A percentile compares a stretch with the other conserved stretches of the same genome.
Evolutionary conservation across 768 basidiomycete genomes (phyloP).

Genomic region (Amyloporia xantha): DNA sequence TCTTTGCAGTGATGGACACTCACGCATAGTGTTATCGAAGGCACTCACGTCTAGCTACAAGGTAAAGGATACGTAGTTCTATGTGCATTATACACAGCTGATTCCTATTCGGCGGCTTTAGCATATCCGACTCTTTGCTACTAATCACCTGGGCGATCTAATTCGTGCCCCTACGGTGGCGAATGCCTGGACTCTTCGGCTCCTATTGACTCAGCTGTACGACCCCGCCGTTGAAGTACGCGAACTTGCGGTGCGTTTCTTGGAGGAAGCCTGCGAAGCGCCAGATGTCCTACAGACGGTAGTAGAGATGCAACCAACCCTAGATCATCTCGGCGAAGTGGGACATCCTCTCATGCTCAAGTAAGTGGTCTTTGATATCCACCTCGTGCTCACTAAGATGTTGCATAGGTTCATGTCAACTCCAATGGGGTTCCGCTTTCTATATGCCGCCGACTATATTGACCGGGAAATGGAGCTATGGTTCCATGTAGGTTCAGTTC

Average conservation of each 20-base stretch:
- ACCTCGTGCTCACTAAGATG: not conserved
- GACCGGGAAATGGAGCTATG: slow-evolving; percentile 93
- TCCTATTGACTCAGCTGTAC: slow-evolving; percentile 93
- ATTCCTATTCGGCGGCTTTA: slow-evolving; percentile 23
- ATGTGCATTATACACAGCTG: not conserved
- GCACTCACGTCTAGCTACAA: slow-evolving; percentile 91
- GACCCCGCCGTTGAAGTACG: slow-evolving; percentile 89
- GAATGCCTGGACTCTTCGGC: slow-evolving; percentile 82
- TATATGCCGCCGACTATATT: slow-evolving; percentile 89
- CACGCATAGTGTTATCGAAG: slow-evolving; percentile 89
- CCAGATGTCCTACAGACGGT: slow-evolving; percentile 81
- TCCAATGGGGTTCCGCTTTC: slow-evolving; percentile 84
- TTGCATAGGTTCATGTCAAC: slow-evolving; percentile 89
- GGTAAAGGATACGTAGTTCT: slow-evolving; percentile 37
- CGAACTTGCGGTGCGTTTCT: slow-evolving; percentile 80
- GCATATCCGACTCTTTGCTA: slow-evolving; percentile 87
- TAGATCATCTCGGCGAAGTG: slow-evolving; percentile 92
- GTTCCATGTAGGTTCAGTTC: slow-evolving; percentile 66
- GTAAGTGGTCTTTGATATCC: slow-evolving; percentile 37
- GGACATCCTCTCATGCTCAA: slow-evolving; percentile 84
- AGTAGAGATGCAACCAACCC: slow-evolving; percentile 89
- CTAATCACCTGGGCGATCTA: slow-evolving; percentile 76
- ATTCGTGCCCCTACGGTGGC: slow-evolving; percentile 60
- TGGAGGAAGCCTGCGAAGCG: slow-evolving; percentile 86
- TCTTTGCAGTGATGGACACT: slow-evolving; percentile 79